phyloP scores from a whole-genome alignment of 2,329 filamentous ascomycete species.

The Fusarium sp. region DNA sequence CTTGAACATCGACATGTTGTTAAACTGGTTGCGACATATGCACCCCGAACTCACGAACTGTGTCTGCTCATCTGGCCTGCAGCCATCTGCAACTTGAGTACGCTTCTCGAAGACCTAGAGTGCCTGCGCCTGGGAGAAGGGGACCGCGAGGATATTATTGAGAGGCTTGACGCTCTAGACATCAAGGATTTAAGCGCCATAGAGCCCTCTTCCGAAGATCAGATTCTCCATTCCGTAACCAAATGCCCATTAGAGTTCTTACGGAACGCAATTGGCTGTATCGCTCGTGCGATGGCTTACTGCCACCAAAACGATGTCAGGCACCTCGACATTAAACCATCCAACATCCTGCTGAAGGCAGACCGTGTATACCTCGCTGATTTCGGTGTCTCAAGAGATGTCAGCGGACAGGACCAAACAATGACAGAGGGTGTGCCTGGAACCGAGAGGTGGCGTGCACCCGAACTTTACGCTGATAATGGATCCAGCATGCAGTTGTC shows the following conservation, averaged over 20 bases:
- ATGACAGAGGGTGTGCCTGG: constrained; percentile 57
- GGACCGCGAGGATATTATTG: constrained; percentile 56
- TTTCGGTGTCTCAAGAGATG: constrained; percentile 62
- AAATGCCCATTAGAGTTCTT: constrained; percentile 57
- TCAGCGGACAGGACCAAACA: constrained; percentile 58
- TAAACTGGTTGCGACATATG: constrained; percentile 61
- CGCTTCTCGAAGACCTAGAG: constrained; percentile 58
- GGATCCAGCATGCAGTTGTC: constrained; percentile 59
- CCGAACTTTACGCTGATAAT: constrained; percentile 55
- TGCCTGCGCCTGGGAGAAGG: constrained; percentile 53
- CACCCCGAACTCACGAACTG: constrained; percentile 54
- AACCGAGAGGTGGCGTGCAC: constrained; percentile 59
- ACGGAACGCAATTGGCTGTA: constrained; percentile 57
- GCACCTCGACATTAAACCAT: constrained; percentile 62
- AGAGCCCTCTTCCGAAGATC: constrained; percentile 43
- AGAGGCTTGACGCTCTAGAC: constrained; percentile 54
- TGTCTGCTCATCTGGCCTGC: constrained; percentile 62
- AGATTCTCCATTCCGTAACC: constrained; percentile 36
- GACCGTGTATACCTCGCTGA: constrained; percentile 61
- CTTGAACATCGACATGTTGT: constrained; percentile 62
- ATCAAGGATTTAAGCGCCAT: constrained; percentile 53
- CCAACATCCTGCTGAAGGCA: constrained; percentile 60
- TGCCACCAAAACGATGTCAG: constrained; percentile 57
- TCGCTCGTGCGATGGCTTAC: constrained; percentile 57
- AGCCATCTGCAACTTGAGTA: constrained; percentile 59